phyloP scores from a whole-genome alignment of 768 basidiomycete species.

The Candolleomyces efflorescens region DNA sequence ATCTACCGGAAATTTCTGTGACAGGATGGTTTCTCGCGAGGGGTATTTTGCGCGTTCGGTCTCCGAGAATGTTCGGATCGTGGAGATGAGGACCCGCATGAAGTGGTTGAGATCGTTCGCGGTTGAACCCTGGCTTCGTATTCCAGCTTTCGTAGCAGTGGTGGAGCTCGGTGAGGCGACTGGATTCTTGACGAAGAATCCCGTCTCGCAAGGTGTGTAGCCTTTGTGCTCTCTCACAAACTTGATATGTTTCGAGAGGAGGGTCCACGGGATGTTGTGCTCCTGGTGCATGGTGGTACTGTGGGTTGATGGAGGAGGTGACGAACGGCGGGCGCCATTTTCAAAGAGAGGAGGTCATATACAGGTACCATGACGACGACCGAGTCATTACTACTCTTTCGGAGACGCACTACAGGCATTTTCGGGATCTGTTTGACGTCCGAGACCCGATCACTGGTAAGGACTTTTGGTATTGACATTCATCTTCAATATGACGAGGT shows the following conservation, averaged over 20 bases:
- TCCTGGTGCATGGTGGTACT: constrained; percentile 32
- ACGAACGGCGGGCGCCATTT: too few species aligned
- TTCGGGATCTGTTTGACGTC: too few species aligned
- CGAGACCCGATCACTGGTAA: too few species aligned
- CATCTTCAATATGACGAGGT: too few species aligned
- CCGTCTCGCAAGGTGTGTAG: constrained; percentile 23
- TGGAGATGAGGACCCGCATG: constrained; percentile 18
- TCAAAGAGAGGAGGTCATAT: too few species aligned
- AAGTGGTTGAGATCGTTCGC: constrained; percentile 29
- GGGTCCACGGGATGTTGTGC: constrained; percentile 36
- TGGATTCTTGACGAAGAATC: constrained; percentile 20
- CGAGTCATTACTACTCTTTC: too few species aligned
- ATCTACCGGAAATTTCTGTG: constrained; percentile 9
- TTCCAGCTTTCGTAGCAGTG: background rate
- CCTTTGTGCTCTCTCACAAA: constrained; percentile 26
- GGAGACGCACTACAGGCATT: too few species aligned
- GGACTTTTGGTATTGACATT: too few species aligned
- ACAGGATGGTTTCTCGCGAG: background rate
- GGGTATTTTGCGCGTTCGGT: constrained; percentile 35
- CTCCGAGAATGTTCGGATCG: constrained; percentile 28
- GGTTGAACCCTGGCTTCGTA: constrained; percentile 2
- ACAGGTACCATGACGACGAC: too few species aligned
- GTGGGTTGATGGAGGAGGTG: too few species aligned
- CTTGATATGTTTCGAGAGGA: constrained; percentile 27
- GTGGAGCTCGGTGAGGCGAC: background rate